Evolutionary conservation across 164 flowering plant genomes (phyloP).

Genomic region (Echeveria elegans): DNA sequence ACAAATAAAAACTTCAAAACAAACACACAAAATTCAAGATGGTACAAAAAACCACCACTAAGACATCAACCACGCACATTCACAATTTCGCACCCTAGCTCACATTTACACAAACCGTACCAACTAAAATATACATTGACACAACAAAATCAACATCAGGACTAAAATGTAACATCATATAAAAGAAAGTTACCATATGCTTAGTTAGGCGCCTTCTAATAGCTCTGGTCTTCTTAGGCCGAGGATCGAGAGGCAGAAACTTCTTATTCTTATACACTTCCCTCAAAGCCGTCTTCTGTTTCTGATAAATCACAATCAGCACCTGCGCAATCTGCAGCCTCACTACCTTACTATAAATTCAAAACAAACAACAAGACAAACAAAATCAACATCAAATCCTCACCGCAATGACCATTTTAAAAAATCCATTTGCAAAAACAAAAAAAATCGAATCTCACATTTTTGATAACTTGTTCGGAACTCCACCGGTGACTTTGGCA

Average conservation of each 20-base stretch:
- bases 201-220: background rate
- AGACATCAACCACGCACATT: no score
- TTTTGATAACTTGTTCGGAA: constrained; percentile 69
- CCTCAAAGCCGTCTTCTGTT: constrained; percentile 12
- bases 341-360: constrained; percentile 8
- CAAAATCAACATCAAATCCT: background rate
- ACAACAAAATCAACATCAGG: no score
- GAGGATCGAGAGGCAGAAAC: constrained; percentile 8
- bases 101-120: no score
- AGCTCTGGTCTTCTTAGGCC: background rate
- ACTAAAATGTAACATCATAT: no score
- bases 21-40: no score
- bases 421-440: background rate
- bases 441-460: constrained; percentile 24
- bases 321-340: constrained; percentile 11
- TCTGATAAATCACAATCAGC: constrained; percentile 13
- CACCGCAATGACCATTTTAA: background rate
- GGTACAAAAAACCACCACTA: no score
- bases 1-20: no score
- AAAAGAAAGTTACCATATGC: no score
- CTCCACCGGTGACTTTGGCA: constrained; percentile 67
- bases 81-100: no score
- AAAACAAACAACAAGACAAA: no score
- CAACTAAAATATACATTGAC: no score
- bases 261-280: constrained; percentile 11